Conservation (phyloP, 2,329 filamentous ascomycete genomes). For the Blastomyces emzantsi region DNA sequence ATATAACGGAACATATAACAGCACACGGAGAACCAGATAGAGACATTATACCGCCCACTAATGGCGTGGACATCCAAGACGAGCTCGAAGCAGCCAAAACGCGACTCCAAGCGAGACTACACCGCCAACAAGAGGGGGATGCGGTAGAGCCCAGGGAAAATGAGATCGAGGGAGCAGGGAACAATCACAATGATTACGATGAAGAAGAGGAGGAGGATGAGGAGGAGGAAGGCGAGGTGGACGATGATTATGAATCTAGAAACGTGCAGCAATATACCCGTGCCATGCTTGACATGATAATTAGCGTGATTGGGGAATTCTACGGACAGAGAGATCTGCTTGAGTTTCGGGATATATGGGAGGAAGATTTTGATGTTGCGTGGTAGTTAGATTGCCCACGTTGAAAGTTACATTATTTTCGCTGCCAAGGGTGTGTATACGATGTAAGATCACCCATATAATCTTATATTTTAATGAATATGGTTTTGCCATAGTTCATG, state of each 20-base stretch:
- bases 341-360: slow-evolving; percentile 56
- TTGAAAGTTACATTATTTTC: not conserved
- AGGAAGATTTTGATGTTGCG: slow-evolving; percentile 14
- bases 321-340: slow-evolving; percentile 85
- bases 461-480: not conserved
- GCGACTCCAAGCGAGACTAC: slow-evolving; percentile 33
- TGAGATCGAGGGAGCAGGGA: slow-evolving; percentile 5
- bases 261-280: slow-evolving; percentile 28
- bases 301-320: slow-evolving; percentile 77
- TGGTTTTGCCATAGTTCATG: not conserved
- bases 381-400: slow-evolving; percentile 1
- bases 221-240: slow-evolving; percentile 25
- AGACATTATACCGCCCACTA: slow-evolving; percentile 9
- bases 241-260: slow-evolving; percentile 19
- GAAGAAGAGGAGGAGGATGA: slow-evolving; percentile 23
- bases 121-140: not conserved
- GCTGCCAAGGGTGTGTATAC: not conserved
- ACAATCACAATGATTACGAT: not conserved
- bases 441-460: not conserved
- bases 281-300: slow-evolving; percentile 83
- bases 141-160: slow-evolving; percentile 24
- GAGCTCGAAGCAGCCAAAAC: slow-evolving; percentile 44
- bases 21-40: slow-evolving; percentile 9
- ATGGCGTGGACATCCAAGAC: slow-evolving; percentile 14
- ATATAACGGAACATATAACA: not conserved